Base-by-base conservation (phyloP, 331 rosid genomes). In the Ulmus americana region DNA sequence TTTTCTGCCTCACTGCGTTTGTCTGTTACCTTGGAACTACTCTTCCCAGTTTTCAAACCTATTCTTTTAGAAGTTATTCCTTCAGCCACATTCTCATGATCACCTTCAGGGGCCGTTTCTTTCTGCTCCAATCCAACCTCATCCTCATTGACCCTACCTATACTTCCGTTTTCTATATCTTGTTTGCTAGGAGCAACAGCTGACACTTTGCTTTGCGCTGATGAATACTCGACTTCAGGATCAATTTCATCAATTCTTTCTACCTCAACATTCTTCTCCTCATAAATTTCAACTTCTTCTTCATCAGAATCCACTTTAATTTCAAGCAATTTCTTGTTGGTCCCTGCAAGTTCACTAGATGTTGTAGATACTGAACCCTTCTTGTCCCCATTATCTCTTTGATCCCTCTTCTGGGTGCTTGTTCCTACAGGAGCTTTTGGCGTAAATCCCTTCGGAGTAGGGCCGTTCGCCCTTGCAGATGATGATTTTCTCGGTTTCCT, bases 401-500 rank as follows among this genome's bases (percentile, higher is more conserved):
- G 67, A 67, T 73, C 82, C 63, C 63, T 79, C 78, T 69, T 77
- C 44, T 62, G 85, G 61, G 61, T 61, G 67, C 80, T 77, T 22
- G 67, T 45, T 76, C 61, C 75, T 39, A 43, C 65, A 0, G 83
- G 77, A 22, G 67, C 5, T 77, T 73, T 75, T 0, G 91, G 86
- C 42, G 15, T 66, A 61, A 82, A 77, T 62, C 91, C 91, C 75
- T 81, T 85, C 14, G 84, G 48, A 69, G 69, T 64, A 56, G 79
- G 78, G 50, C 79, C 61, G 71, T 66, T 83, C 3, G 86, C 63
- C 81, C 80, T 80, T 12, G 85, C 59, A 70, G 49, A 47, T 45
- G 88, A 74, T 52, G 67, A 64, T 76, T 80, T 85, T 76, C 76
- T 81, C 51, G 13, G 82, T 72, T 83, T 82, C 75, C 76, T 89